Conservation (phyloP, 192 early-diverging fungal species). For the Helicostylum pulchrum region DNA sequence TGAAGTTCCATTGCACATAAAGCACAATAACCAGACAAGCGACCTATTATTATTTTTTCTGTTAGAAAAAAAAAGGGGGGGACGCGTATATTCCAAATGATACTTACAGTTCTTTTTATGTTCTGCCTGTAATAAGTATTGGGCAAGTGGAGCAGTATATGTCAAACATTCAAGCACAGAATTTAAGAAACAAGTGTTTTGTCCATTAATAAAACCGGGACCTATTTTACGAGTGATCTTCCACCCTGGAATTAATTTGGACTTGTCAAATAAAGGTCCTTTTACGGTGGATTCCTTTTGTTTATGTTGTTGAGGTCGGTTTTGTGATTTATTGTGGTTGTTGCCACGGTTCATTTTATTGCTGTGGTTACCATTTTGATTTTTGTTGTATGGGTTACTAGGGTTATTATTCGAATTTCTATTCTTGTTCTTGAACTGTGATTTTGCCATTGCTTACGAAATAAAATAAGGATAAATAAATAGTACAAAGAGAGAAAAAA, state of each 20-base stretch:
- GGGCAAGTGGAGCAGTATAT: slow-evolving; percentile 70
- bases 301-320: not conserved
- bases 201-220: slow-evolving; percentile 66
- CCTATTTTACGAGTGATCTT: slow-evolving; percentile 54
- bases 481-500: too few species aligned
- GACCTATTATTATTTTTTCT: too few species aligned
- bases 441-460: too few species aligned
- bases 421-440: too few species aligned
- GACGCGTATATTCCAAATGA: not conserved
- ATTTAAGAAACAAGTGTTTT: slow-evolving; percentile 82
- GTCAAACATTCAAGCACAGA: slow-evolving; percentile 75
- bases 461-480: too few species aligned
- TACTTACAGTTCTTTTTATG: slow-evolving; percentile 61
- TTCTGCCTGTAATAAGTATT: slow-evolving; percentile 57
- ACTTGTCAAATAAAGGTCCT: not conserved
- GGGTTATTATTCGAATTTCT: too few species aligned
- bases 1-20: slow-evolving; percentile 72
- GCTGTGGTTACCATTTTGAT: too few species aligned
- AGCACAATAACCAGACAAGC: slow-evolving; percentile 59
- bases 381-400: too few species aligned
- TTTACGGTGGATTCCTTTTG: too few species aligned
- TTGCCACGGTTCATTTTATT: too few species aligned
- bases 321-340: too few species aligned
- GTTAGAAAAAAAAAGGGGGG: not conserved
- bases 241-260: slow-evolving; percentile 37